Conservation (phyloP, 345 rosid genomes). For the Carallia brachiata region DNA sequence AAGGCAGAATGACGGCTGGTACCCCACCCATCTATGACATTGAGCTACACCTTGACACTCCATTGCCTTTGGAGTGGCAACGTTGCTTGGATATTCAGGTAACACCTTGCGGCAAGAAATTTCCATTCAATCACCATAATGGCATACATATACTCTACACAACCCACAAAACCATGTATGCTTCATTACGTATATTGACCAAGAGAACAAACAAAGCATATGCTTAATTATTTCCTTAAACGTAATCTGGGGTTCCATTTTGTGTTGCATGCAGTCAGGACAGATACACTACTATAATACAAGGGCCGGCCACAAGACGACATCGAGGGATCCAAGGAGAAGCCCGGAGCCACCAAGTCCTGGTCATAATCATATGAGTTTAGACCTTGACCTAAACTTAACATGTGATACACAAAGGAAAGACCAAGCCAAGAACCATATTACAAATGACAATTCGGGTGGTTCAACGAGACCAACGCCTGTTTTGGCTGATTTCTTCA, state of each 20-base stretch:
- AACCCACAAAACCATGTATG: background rate
- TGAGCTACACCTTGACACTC: constrained; percentile 53
- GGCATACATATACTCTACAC: too few relatives aligned
- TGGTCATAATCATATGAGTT: constrained; percentile 42
- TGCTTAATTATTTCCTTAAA: too few relatives aligned
- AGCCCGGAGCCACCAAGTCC: constrained; percentile 29
- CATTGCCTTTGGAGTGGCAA: constrained; percentile 56
- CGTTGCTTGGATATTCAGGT: constrained; percentile 68
- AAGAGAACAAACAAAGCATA: too few relatives aligned
- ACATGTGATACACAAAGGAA: constrained; percentile 17
- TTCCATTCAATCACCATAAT: too few relatives aligned
- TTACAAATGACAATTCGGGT: background rate
- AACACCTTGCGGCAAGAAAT: background rate
- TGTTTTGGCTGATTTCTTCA: constrained; percentile 17
- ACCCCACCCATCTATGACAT: constrained; percentile 21
- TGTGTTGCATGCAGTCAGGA: constrained; percentile 49
- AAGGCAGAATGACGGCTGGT: constrained; percentile 16
- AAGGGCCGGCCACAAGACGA: constrained; percentile 47
- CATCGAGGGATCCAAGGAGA: constrained; percentile 47
- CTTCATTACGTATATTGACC: too few relatives aligned
- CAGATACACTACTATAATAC: constrained; percentile 61
- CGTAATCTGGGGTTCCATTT: too few relatives aligned
- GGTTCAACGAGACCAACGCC: background rate
- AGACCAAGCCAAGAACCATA: background rate
- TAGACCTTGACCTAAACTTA: constrained; percentile 77